These are phyloP conservation scores for Penicillium manginii DNA, from an alignment of 495 filamentous ascomycete species.

Conservation along the genomic window DNA sequence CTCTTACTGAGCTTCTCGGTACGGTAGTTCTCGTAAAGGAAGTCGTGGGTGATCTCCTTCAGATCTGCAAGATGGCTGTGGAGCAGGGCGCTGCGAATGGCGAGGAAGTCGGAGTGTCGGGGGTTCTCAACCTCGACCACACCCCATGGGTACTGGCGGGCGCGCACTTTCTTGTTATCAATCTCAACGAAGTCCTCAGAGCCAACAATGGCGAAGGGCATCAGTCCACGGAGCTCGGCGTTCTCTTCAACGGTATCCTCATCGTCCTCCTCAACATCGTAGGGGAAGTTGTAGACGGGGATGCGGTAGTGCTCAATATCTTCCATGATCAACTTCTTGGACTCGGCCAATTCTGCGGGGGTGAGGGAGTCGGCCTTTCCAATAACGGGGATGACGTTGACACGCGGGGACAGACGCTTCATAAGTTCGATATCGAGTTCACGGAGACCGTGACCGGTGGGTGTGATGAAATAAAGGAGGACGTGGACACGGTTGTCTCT, in stretches of 20 bases:
- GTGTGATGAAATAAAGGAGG: constrained; percentile 98
- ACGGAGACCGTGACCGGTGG: constrained; percentile 95
- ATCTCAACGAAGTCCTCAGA: constrained; percentile 96
- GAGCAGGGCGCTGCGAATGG: constrained; percentile 92
- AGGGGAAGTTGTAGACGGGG: constrained; percentile 99
- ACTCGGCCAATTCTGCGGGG: constrained; percentile 94
- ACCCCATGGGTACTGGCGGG: constrained; percentile 98
- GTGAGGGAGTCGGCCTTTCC: constrained; percentile 98
- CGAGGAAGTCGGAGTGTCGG: constrained; percentile 96
- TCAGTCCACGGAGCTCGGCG: constrained; percentile 91
- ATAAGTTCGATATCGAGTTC: constrained; percentile 99
- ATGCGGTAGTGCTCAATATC: constrained; percentile 99
- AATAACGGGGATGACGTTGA: constrained; percentile 98
- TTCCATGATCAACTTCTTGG: constrained; percentile 99
- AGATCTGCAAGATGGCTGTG: constrained; percentile 97
- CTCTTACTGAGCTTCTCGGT: constrained; percentile 99
- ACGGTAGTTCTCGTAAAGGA: constrained; percentile 99
- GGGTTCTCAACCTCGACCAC: constrained; percentile 99
- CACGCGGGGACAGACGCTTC: constrained; percentile 96
- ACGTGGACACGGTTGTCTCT: constrained; percentile 98
- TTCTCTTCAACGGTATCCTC: constrained; percentile 99
- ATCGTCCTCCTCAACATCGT: constrained; percentile 99
- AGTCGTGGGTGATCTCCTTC: constrained; percentile 99
- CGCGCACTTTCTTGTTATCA: constrained; percentile 85
- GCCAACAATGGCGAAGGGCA: constrained; percentile 98